Evolutionary conservation across 495 filamentous ascomycete species (phyloP).

Genomic region (Hyphodiscus hymeniophilus): DNA sequence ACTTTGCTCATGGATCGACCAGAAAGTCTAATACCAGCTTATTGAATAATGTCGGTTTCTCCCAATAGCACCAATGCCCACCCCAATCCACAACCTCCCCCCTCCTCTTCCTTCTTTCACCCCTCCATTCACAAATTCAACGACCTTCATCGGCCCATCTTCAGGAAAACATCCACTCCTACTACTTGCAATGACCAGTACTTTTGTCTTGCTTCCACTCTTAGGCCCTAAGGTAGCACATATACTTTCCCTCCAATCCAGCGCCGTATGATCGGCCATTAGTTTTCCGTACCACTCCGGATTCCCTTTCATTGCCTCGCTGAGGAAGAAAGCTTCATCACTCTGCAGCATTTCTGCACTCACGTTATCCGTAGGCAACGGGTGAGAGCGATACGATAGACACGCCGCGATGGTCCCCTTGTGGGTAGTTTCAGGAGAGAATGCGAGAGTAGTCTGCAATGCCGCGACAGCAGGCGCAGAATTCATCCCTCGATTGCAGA

Average conservation of each 20-base stretch:
- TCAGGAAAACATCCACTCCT: slow-evolving; percentile 37
- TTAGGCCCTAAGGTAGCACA: slow-evolving; percentile 23
- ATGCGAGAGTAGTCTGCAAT: slow-evolving; percentile 28
- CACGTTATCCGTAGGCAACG: slow-evolving; percentile 8
- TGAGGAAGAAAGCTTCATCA: slow-evolving; percentile 35
- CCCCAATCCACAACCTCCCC: slow-evolving; percentile 31
- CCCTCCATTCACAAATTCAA: slow-evolving; percentile 23
- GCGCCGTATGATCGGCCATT: slow-evolving; percentile 37
- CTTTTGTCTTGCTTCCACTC: slow-evolving; percentile 10
- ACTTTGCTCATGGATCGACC: no score
- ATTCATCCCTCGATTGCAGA: slow-evolving; percentile 31
- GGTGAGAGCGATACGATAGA: slow-evolving; percentile 30
- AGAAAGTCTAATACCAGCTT: slow-evolving; percentile 29
- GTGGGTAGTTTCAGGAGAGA: slow-evolving; percentile 21
- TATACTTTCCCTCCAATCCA: slow-evolving; percentile 38
- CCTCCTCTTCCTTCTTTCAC: slow-evolving; percentile 10
- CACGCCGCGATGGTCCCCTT: slow-evolving; percentile 30
- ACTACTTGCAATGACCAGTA: slow-evolving; percentile 32
- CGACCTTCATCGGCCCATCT: slow-evolving; percentile 32
- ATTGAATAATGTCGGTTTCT: slow-evolving; percentile 35
- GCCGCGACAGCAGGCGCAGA: slow-evolving; percentile 27
- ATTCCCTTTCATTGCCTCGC: slow-evolving; percentile 29
- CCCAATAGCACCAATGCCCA: slow-evolving; percentile 42
- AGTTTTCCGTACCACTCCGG: slow-evolving; percentile 32
- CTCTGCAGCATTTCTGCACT: slow-evolving; percentile 2